Evolutionary conservation across 164 flowering plant genomes (phyloP).

Genomic region (Buxus sempervirens): DNA sequence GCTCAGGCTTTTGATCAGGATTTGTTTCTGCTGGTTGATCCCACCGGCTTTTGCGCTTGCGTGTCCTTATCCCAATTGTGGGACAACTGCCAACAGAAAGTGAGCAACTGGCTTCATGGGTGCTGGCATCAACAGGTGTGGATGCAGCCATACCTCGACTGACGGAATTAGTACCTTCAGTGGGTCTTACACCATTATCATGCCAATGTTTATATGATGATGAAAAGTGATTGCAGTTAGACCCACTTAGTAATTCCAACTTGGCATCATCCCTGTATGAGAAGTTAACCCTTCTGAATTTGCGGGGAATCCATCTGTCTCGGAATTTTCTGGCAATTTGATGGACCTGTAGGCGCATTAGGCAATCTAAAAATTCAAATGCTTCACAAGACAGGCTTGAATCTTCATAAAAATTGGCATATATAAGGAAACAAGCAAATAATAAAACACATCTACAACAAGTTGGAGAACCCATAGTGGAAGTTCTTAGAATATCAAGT

Average conservation of each 20-base stretch:
- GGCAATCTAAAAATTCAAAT: not conserved
- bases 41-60: slow-evolving; percentile 95
- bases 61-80: slow-evolving; percentile 30
- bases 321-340: slow-evolving; percentile 79
- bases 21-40: slow-evolving; percentile 52
- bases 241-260: slow-evolving; percentile 33
- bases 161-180: slow-evolving; percentile 34
- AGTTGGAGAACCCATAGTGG: too few species aligned
- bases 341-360: slow-evolving; percentile 54
- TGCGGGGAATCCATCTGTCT: slow-evolving; percentile 68
- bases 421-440: too few species aligned
- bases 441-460: too few species aligned
- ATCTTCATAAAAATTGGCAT: not conserved
- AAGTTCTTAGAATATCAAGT: too few species aligned
- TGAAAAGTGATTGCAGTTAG: slow-evolving; percentile 27
- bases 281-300: slow-evolving; percentile 32
- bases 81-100: slow-evolving; percentile 15
- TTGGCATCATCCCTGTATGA: slow-evolving; percentile 45
- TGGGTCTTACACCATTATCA: slow-evolving; percentile 32
- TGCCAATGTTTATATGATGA: slow-evolving; percentile 30
- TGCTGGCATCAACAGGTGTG: slow-evolving; percentile 18
- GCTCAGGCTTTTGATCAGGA: slow-evolving; percentile 10
- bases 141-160: slow-evolving; percentile 18
- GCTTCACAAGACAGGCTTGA: too few species aligned
- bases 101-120: slow-evolving; percentile 20